Evolutionary conservation across 768 basidiomycete species (phyloP).

Genomic region (Hemileccinum rubropunctum): DNA sequence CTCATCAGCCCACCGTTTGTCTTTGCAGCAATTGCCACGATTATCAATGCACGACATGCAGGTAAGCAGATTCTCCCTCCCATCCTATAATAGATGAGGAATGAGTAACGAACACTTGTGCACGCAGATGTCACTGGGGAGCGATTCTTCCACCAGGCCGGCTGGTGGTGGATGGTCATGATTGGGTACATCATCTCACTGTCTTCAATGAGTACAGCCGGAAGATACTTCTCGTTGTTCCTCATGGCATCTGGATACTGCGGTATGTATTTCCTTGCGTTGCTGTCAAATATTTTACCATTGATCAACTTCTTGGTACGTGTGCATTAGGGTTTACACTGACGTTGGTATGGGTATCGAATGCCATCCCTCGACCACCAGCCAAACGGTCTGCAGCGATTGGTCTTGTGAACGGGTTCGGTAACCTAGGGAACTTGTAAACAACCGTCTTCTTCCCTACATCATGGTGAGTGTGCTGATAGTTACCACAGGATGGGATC

Average conservation of each 20-base stretch:
- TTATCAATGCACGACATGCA: slow-evolving; percentile 57
- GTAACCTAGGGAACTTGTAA: slow-evolving; percentile 59
- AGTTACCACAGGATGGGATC: slow-evolving; percentile 49
- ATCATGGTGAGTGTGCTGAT: too few species aligned
- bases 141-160: slow-evolving; percentile 58
- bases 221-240: slow-evolving; percentile 60
- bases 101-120: not conserved
- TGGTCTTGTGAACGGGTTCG: slow-evolving; percentile 58
- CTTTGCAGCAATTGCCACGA: slow-evolving; percentile 46
- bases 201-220: slow-evolving; percentile 47
- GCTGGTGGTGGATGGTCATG: slow-evolving; percentile 60
- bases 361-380: slow-evolving; percentile 58
- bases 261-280: too few species aligned
- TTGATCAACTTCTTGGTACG: too few species aligned
- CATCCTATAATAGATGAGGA: too few species aligned
- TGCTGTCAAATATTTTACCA: too few species aligned
- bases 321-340: slow-evolving; percentile 36
- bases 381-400: slow-evolving; percentile 54
- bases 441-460: slow-evolving; percentile 8
- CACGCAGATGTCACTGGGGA: slow-evolving; percentile 54
- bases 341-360: slow-evolving; percentile 62
- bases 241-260: slow-evolving; percentile 39
- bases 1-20: slow-evolving; percentile 59
- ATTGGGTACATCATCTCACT: slow-evolving; percentile 60
- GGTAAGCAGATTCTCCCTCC: slow-evolving; percentile 25